Base-by-base conservation (phyloP, 2,329 filamentous ascomycete species). In the Penicillium capsulatum region DNA sequence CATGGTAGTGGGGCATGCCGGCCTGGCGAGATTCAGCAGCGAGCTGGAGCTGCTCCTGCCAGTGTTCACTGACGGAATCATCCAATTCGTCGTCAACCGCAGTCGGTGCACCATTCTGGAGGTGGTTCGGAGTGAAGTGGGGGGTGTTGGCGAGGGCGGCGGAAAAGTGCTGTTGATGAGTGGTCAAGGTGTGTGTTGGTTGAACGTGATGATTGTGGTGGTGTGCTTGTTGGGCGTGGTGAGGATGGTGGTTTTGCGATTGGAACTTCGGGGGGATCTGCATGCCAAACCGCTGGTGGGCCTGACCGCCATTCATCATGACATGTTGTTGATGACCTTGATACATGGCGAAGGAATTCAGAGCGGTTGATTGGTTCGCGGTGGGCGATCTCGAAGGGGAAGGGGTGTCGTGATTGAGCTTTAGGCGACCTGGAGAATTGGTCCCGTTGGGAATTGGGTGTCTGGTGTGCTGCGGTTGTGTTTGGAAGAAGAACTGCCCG, bases 21-120 rank as follows among this genome's bases (percentile, higher is more conserved):
- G 81, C 71, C 77, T 86, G 57, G 40, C 77, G 71, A 31, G 86
- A 80, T 47, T 88, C 84, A 51, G 90, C 86, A 48, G 83, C 84
- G 57, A 90, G 70, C 47, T 85, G 81, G 50, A 95, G 68, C 68
- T 98, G 92, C 60, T 92, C 84, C 49, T 84, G 81, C 90, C 90
- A 97, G 65, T 94, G 85, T 50, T 80, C 77, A 49, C 73, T 80
- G 50, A 75, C 71, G n/a, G 75, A 71, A 45, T 80, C 79, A 47
- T 71, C 73, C 17, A 77, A 60, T 20, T 72, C 73, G 45, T 74
- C 76, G 48, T 80, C 75, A n/a, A 71, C 68, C 42, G 71, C 72
- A 31, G 66, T 66, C 5, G 76, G 72, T 7, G 75, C 76, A 28
- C 78, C 77, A 57, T 81, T 82, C 41, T 79, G 76, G 32, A 81